Base-by-base conservation (phyloP, 1,284 basidiomycete genomes). In the Cystobasidium slooffiae region DNA sequence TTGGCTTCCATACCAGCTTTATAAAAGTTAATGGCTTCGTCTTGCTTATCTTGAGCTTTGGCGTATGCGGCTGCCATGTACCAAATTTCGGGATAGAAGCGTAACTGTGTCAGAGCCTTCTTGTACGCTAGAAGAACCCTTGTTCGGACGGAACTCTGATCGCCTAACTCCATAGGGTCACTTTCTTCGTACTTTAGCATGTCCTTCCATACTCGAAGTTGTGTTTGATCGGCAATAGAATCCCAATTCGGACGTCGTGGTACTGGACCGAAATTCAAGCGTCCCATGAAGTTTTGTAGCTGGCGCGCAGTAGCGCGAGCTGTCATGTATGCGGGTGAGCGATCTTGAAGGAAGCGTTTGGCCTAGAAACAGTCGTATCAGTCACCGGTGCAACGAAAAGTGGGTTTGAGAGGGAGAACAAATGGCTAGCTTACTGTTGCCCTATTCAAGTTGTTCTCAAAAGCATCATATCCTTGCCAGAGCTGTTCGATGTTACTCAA, bases 131-230 rank as follows among this genome's bases (percentile, higher is more conserved):
- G 89, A 77, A 90, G 88, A 7, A 97, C 86, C 43, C 96, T 88
- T 20, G 85, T 85, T 63, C 90, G 86, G 46, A 96, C 82, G 6
- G 86, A 86, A 1, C 84, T 82, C 66, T 87, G 85, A 77, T 98
- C 94, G 76, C 96, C 93, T 68, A 97, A 88, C 81, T 94, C 91
- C 52, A 97, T 85, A 0, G 95, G 97, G 80, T 99, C 98, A 77
- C 87, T 87, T 82, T 97, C 93, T 83, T 99, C 97, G 92, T 93
- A 99, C 79, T 93, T 92, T 65, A 99, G 84, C 81, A 97, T 98
- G 2, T 87, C 85, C 79, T 93, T 92, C 97, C 97, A 99, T 16
- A 88, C 88, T 22, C 89, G 88, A 5, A 94, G 88, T 44, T 91
- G 86, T 16, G 87, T 85, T 55, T 92, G 87, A 80, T 98, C 94